Percentiles rank a stretch among this genome's conserved stretches.
phyloP scores from a whole-genome alignment of 73 alveolate genomes.

The Paramecium sexaurelia region DNA sequence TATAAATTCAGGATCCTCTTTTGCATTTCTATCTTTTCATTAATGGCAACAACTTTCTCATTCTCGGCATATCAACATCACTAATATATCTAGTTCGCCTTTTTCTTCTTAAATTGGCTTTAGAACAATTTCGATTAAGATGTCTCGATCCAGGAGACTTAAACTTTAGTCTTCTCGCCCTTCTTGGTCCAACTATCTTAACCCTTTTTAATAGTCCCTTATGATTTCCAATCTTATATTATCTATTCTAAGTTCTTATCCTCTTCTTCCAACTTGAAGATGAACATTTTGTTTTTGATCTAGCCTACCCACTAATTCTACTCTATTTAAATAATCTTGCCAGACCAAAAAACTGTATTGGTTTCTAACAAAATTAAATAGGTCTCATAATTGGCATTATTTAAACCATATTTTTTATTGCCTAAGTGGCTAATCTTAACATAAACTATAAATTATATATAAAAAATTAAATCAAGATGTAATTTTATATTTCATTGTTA shows the following conservation, averaged over 20 bases:
- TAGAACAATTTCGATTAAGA: conserved; percentile 7
- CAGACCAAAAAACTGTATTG: not conserved
- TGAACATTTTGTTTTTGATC: not conserved
- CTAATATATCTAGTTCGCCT: not conserved
- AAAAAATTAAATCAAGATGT: not conserved
- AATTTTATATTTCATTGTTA: not conserved
- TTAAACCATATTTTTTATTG: not conserved
- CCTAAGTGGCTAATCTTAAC: not conserved
- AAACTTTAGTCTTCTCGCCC: conserved; percentile 31
- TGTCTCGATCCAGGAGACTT: conserved; percentile 29
- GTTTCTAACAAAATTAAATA: not conserved
- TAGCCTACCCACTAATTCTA: conserved; percentile 3
- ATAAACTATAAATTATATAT: not conserved
- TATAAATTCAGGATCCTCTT: not conserved
- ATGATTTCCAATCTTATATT: conserved; percentile 10
- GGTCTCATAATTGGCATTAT: not conserved
- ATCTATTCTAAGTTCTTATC: not conserved
- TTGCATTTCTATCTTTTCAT: conserved; percentile 16
- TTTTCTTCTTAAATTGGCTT: not conserved
- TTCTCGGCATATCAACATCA: conserved; percentile 58
- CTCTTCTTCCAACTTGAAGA: conserved; percentile 12
- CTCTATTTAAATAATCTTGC: not conserved
- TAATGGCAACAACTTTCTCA: conserved; percentile 20
- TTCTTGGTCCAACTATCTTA: conserved; percentile 42
- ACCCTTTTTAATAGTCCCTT: conserved; percentile 29